Evolutionary conservation across 148 eudicot species (phyloP), one percentile per base, ranked within the genome.

Genomic region (Rhododendron kiyosumense): DNA sequence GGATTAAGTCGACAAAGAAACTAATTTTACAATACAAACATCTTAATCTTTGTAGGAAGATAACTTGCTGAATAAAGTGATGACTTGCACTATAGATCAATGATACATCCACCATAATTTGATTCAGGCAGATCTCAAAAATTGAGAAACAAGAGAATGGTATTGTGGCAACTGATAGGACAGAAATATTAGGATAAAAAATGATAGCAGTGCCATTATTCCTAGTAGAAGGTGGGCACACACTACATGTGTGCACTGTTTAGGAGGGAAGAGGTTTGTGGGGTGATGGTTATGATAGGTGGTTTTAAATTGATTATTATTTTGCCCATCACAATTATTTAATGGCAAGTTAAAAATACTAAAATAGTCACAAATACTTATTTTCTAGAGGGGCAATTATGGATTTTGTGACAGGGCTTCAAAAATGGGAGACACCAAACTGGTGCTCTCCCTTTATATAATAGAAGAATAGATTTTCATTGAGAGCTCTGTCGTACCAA

Each of bases 401-500:
- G 57, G 61, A 54, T 54, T 54, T 52, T 52, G 17, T 52, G 18
- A 52, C 57, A 3, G 17, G 18, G 5, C 57, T 34, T 61, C 51
- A 51, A 36, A 8, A 73, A 18, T 17, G 24, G 61, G 61, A 54
- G 61, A 3, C 61, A 80, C 22, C 61, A 54, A 54, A 54, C 61
- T 54, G 61, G 61, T 17, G 61, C 61, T 54, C 22, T 54, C 61
- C 61, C 61, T 54, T 54, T 17, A 18, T 54, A 18, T 2, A 52
- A 52, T 52, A 15, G 57, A 13, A 2, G 57, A 52, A 52, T 15
- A 52, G 57, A 52, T 57, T 57, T 20, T 26, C 63, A 52, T 3
- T 45, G 1, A 77, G 67, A 78, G 28, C 41, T 52, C n/a, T 52
- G 45, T 34, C 86, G 57, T 95, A 97, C 99, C 98, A 93, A 71